phyloP scores from a whole-genome alignment of 2,329 filamentous ascomycete species.

The Pestalotiopsis sp. region DNA sequence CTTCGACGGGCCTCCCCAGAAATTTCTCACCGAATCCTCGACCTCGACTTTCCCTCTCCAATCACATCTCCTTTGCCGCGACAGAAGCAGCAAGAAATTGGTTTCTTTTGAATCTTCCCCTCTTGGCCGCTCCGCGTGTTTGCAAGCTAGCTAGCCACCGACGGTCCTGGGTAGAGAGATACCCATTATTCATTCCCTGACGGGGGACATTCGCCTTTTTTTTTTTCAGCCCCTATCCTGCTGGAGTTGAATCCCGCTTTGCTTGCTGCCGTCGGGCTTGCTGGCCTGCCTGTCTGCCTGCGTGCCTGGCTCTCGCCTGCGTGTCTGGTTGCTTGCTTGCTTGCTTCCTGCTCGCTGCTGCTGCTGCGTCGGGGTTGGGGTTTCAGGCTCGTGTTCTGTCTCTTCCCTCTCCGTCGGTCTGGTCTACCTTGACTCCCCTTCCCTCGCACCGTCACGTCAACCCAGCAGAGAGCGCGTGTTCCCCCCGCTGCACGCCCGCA shows the following conservation, averaged over 20 bases:
- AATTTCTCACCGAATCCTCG: constrained; percentile 12
- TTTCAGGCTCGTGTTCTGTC: background rate
- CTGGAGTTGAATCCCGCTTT: background rate
- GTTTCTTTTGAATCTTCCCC: constrained; percentile 7
- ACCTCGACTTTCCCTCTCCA: constrained; percentile 7
- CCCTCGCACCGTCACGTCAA: constrained; percentile 1
- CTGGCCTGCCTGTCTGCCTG: background rate
- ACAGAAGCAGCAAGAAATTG: constrained; percentile 5
- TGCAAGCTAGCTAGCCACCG: constrained; percentile 4
- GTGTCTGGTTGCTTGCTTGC: background rate
- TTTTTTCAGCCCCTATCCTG: constrained; percentile 11
- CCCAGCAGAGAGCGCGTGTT: background rate
- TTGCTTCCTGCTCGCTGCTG: background rate
- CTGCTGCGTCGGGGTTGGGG: background rate
- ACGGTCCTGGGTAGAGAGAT: no score
- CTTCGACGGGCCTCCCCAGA: constrained; percentile 6
- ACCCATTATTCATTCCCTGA: background rate
- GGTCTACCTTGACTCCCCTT: constrained; percentile 10
- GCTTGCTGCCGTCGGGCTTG: background rate
- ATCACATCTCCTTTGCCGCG: constrained; percentile 8
- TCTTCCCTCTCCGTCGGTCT: background rate
- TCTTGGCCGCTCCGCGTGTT: constrained; percentile 12
- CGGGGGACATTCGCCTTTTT: background rate
- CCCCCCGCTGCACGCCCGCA: constrained; percentile 4
- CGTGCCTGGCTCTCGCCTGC: background rate